phyloP scores from a whole-genome alignment of 352 stramenopile genomes.

The Pythium aquatile region DNA sequence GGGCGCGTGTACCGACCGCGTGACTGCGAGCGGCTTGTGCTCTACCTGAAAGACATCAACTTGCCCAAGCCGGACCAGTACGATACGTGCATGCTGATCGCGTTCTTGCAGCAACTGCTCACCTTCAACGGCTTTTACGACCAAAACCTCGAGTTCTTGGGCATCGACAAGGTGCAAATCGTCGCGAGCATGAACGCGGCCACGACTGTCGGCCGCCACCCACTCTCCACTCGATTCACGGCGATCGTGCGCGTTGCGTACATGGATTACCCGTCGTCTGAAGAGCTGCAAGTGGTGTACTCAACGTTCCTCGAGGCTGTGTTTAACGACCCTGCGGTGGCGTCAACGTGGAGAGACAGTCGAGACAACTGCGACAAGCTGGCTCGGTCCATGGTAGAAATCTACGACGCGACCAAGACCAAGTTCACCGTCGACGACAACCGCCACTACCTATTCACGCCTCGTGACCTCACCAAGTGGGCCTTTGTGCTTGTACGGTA shows the following conservation, averaged over 20 bases:
- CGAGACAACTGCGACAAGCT: slow-evolving; percentile 76
- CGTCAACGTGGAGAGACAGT: slow-evolving; percentile 48
- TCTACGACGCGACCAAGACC: slow-evolving; percentile 86
- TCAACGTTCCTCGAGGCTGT: slow-evolving; percentile 85
- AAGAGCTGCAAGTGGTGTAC: slow-evolving; percentile 91
- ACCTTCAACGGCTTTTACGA: slow-evolving; percentile 97
- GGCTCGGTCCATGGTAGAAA: slow-evolving; percentile 85
- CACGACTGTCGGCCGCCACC: slow-evolving; percentile 91
- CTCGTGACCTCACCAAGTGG: slow-evolving; percentile 92
- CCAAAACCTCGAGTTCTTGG: slow-evolving; percentile 92
- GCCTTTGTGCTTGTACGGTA: slow-evolving; percentile 89
- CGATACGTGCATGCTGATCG: slow-evolving; percentile 95
- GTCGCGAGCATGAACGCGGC: slow-evolving; percentile 94
- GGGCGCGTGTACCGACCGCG: slow-evolving; percentile 92
- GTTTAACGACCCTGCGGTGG: slow-evolving; percentile 46
- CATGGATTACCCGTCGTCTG: slow-evolving; percentile 91
- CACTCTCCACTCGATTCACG: slow-evolving; percentile 92
- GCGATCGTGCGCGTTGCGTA: slow-evolving; percentile 91
- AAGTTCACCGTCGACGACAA: slow-evolving; percentile 94
- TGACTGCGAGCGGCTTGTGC: slow-evolving; percentile 90
- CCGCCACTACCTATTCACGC: slow-evolving; percentile 95
- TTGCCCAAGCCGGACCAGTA: slow-evolving; percentile 94
- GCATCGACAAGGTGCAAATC: slow-evolving; percentile 93
- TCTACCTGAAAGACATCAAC: slow-evolving; percentile 97
- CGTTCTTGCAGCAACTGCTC: slow-evolving; percentile 95